phyloP scores from a whole-genome alignment of 495 filamentous ascomycete species.

The Pseudotulostoma volvatum region DNA sequence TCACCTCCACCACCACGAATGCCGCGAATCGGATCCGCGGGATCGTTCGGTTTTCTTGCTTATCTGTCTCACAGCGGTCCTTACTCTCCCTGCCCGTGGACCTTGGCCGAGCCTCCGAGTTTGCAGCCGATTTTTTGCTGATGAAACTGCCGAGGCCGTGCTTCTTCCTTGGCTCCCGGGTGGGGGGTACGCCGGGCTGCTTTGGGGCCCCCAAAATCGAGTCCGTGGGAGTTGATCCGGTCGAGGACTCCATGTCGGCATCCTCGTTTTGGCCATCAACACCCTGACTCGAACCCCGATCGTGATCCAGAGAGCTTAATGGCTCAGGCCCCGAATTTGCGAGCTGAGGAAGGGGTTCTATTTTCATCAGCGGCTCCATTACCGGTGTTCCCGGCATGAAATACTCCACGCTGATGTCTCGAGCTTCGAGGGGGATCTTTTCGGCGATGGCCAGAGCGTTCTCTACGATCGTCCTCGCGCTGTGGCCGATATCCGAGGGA shows the following conservation, averaged over 20 bases:
- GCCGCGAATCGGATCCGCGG: conserved; percentile 57
- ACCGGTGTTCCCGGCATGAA: conserved; percentile 55
- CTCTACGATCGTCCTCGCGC: conserved; percentile 83
- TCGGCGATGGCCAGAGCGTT: conserved; percentile 71
- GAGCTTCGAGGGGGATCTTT: conserved; percentile 79
- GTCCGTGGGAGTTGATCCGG: conserved; percentile 5
- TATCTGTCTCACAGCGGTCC: conserved; percentile 18
- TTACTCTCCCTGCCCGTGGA: conserved; percentile 4
- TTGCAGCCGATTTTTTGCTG: conserved; percentile 17
- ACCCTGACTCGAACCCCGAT: conserved; percentile 1
- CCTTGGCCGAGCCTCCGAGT: conserved; percentile 4
- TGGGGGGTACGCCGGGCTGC: conserved; percentile 4
- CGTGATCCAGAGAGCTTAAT: conserved; percentile 28
- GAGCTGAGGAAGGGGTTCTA: conserved; percentile 65
- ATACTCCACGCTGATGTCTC: conserved; percentile 80
- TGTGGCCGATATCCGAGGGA: conserved; percentile 60
- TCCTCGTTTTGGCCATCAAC: conserved; percentile 26
- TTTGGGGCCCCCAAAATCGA: conserved; percentile 2
- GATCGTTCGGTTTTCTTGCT: conserved; percentile 16
- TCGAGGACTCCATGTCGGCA: conserved; percentile 18
- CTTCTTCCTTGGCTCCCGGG: conserved; percentile 21
- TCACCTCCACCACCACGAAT: conserved; percentile 73
- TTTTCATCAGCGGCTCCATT: conserved; percentile 59
- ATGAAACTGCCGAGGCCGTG: conserved; percentile 36
- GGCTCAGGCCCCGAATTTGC: conserved; percentile 32